Base-by-base conservation (phyloP, 768 basidiomycete species). In the Tubosaeta brunneosetosa region DNA sequence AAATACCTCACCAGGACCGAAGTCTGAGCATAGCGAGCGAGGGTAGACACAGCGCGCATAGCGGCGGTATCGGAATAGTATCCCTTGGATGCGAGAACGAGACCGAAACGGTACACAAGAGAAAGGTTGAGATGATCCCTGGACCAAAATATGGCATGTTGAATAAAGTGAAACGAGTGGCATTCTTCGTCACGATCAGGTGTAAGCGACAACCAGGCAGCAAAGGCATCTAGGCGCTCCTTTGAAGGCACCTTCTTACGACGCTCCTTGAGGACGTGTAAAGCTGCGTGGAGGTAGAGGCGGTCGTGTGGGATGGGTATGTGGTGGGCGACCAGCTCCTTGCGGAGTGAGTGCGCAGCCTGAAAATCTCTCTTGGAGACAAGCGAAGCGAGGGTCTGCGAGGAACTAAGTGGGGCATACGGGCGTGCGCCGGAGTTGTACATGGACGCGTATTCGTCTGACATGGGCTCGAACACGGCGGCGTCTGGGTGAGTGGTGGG, bases 81-180 rank as follows among this genome's bases (percentile, higher is more conserved):
- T 0, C 83, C 83, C 57, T 79, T 82, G 16, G 69, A 64, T 3
- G 76, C 75, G n/a, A 72, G 68, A 4, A 73, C 64, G 41, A 73
- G 49, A 17, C 74, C 79, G 45, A 82, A 78, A 13, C 64, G 69
- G 50, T 73, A 59, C 14, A 79, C 53, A 25, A 79, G 67, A 1
- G 62, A 47, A 16, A 76, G 63, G 27, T 75, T 67, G 43, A 67
- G 63, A 33, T 59, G 55, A 1, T 56, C 56, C 51, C 66, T 55
- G 17, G 51, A 51, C 26, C 64, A 62, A 25, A 80, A 60, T 10
- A 73, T 61, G 11, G 61, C 61, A n/a, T 70, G 57, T 14, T 74
- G 70, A 13, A 73, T 65, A 14, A 48, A 38, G 14, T 61, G 41
- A 55, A 76, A 60, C 13, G 57, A 45, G 12, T 51, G 34, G 38